These are phyloP conservation scores for Crithidia bombi DNA, from an alignment of 208 protist genomes.

Conservation along the genomic window DNA sequence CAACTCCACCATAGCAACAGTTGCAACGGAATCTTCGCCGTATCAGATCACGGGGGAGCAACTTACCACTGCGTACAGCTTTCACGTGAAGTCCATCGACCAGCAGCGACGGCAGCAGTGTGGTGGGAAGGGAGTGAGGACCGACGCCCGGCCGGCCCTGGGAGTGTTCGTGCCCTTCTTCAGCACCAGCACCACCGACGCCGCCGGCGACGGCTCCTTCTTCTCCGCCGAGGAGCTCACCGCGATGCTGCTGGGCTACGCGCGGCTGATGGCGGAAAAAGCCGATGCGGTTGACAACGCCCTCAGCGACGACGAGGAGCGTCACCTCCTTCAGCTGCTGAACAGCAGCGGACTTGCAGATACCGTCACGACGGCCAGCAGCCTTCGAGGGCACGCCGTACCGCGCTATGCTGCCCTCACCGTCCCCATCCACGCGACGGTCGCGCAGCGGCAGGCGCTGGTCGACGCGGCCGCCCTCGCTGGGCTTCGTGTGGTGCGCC, in stretches of 20 bases:
- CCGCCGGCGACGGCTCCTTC: constrained; percentile 20
- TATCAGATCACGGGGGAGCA: constrained; percentile 13
- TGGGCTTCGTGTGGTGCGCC: constrained; percentile 78
- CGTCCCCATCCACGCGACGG: constrained; percentile 68
- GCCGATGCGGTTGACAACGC: constrained; percentile 48
- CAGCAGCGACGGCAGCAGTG: not conserved
- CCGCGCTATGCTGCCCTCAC: constrained; percentile 76
- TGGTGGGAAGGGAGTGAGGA: not conserved
- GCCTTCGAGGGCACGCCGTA: not conserved
- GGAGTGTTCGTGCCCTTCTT: constrained; percentile 30
- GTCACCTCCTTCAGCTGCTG: constrained; percentile 2
- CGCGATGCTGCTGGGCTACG: constrained; percentile 86
- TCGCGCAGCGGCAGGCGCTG: constrained; percentile 83
- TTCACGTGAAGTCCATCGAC: constrained; percentile 10
- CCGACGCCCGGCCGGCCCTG: not conserved
- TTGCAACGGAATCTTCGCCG: not conserved
- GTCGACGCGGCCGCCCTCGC: constrained; percentile 87
- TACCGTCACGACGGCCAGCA: not conserved
- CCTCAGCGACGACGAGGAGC: constrained; percentile 39
- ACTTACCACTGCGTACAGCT: constrained; percentile 22
- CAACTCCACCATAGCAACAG: not conserved
- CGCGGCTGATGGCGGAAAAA: constrained; percentile 59
- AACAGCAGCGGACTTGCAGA: not conserved
- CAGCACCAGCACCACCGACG: not conserved
- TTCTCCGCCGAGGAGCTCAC: constrained; percentile 86